Base-by-base conservation (phyloP, 2,329 filamentous ascomycete genomes). In the Elsinoe ampelina region DNA sequence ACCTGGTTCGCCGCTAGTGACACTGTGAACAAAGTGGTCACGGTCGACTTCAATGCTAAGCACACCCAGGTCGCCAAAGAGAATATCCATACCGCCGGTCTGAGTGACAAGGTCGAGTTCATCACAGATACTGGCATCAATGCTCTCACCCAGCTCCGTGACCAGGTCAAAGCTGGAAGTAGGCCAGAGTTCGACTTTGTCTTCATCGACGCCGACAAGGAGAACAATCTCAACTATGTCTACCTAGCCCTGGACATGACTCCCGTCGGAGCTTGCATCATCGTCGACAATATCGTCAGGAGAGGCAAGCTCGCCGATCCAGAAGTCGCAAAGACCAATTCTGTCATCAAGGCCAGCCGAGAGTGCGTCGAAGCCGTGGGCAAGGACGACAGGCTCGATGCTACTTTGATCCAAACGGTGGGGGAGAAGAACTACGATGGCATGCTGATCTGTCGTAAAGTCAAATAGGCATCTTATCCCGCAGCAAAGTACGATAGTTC, bases 141-240 rank as follows among this genome's bases (percentile, higher is more conserved):
- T 2, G 65, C 74, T 7, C 61, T 77, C 12, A 66, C 72, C 0
- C 62, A 65, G 51, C 63, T 81, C 13, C 66, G 61, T 0, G 65
- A 69, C 6, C 72, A 79, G 58, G 71, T 76, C 11, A 59, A 67
- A 43, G 45, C 55, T 1, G 72, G 72, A 2, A 69, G 67, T 58
- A 60, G 73, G 1, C 67, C 67, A 10, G 67, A 67, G 43, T 79
- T 78, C 58, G 76, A 77, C 57, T 70, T 81, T 59, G 72, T 76
- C 1, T 80, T 80, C 58, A 75, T 81, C 35, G 77, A 81, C 63
- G 78, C 78, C 5, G 75, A 76, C 47, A 78, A 76, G 66, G 67
- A 68, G 42, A 75, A 77, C 60, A 77, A 78, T 57, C 75, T 70
- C 68, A 69, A 71, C 26, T 78, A 79, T 59, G 64, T 75, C 17